A percentile compares a stretch with the other conserved stretches of the same genome.
Conservation (phyloP, 1,139 yeast genomes). For the Saccharomycopsis phalli region DNA sequence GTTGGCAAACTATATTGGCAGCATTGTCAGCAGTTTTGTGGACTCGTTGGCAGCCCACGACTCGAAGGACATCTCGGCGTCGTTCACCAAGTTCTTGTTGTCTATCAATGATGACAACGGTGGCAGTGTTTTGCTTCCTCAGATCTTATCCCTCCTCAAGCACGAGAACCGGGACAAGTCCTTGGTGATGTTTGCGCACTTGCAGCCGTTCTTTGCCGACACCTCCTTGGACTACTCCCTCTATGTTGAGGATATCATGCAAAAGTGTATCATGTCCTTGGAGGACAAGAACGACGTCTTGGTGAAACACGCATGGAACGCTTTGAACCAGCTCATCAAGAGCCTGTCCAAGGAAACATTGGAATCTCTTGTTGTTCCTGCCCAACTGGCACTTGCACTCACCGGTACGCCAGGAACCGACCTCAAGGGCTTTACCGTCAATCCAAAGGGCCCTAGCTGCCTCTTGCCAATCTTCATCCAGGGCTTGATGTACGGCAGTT, state of each 20-base stretch:
- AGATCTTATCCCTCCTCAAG: slow-evolving; percentile 65
- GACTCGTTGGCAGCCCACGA: slow-evolving; percentile 43
- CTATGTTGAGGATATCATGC: slow-evolving; percentile 69
- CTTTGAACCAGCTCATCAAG: slow-evolving; percentile 58
- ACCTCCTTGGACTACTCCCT: slow-evolving; percentile 63
- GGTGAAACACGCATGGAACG: slow-evolving; percentile 61
- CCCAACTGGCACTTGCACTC: slow-evolving; percentile 60
- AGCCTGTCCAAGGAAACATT: slow-evolving; percentile 67
- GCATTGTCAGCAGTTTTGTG: slow-evolving; percentile 65
- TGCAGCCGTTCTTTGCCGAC: slow-evolving; percentile 60
- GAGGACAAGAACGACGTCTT: slow-evolving; percentile 62
- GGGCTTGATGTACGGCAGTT: slow-evolving; percentile 89
- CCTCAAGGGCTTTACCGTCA: slow-evolving; percentile 58
- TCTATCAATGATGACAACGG: slow-evolving; percentile 78
- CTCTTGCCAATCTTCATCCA: slow-evolving; percentile 86
- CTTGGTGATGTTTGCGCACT: slow-evolving; percentile 56
- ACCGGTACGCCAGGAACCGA: slow-evolving; percentile 61
- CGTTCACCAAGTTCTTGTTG: slow-evolving; percentile 60
- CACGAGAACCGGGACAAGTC: slow-evolving; percentile 66
- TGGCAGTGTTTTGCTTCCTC: slow-evolving; percentile 76
- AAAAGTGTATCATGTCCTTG: slow-evolving; percentile 60
- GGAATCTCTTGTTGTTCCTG: slow-evolving; percentile 70
- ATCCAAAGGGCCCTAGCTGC: slow-evolving; percentile 84
- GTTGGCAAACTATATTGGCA: slow-evolving; percentile 59
- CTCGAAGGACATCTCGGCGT: slow-evolving; percentile 36